These are phyloP conservation scores for Juglanconis oblonga DNA, from an alignment of 2,329 filamentous ascomycete species.

Conservation along the genomic window DNA sequence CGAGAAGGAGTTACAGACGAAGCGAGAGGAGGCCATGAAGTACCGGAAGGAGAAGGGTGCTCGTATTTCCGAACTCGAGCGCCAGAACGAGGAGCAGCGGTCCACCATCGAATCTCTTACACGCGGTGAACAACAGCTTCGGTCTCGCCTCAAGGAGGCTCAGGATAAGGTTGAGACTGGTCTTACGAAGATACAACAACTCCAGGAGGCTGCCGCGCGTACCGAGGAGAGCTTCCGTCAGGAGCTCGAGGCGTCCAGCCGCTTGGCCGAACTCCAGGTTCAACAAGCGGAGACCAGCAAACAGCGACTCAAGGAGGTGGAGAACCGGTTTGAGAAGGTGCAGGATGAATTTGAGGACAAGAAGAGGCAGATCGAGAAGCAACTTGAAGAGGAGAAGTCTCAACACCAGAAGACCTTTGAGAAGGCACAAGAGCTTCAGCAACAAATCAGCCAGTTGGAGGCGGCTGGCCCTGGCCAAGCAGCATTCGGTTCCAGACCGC, in stretches of 20 bases:
- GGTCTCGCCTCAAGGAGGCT: slow-evolving; percentile 77
- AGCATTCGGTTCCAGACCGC: slow-evolving; percentile 49
- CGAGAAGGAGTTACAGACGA: slow-evolving; percentile 86
- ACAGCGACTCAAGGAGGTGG: slow-evolving; percentile 67
- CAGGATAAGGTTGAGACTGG: slow-evolving; percentile 85
- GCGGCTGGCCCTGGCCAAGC: slow-evolving; percentile 42
- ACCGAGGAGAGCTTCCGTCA: slow-evolving; percentile 84
- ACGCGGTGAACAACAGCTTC: slow-evolving; percentile 75
- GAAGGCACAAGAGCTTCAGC: slow-evolving; percentile 47
- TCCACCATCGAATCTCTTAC: slow-evolving; percentile 74
- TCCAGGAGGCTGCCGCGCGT: slow-evolving; percentile 78
- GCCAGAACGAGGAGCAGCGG: slow-evolving; percentile 80
- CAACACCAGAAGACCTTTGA: slow-evolving; percentile 46
- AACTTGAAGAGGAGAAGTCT: slow-evolving; percentile 54
- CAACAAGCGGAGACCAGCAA: slow-evolving; percentile 72
- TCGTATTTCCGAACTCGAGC: slow-evolving; percentile 82
- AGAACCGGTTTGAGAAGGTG: slow-evolving; percentile 59
- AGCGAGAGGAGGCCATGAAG: slow-evolving; percentile 80
- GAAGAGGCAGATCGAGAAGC: slow-evolving; percentile 52
- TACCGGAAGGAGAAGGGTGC: slow-evolving; percentile 93
- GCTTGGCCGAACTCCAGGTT: slow-evolving; percentile 79
- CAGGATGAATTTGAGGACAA: slow-evolving; percentile 65
- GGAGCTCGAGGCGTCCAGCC: slow-evolving; percentile 76
- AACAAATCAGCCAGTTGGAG: slow-evolving; percentile 52
- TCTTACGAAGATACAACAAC: slow-evolving; percentile 75